Conservation (phyloP, 208 protist genomes). For the Porcisia deanei region DNA sequence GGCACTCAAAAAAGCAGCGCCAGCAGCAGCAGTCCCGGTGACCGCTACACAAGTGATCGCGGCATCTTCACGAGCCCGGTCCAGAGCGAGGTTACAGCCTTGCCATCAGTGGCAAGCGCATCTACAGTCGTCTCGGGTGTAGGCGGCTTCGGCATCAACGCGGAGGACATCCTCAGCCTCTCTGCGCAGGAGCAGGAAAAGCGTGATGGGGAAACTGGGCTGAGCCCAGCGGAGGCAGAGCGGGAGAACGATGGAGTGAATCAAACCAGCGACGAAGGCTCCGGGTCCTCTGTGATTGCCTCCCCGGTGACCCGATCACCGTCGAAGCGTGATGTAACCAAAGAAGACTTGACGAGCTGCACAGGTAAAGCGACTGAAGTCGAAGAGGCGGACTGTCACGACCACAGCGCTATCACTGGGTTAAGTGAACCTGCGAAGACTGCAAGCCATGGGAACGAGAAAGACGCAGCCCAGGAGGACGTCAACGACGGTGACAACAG, state of each 20-base stretch:
- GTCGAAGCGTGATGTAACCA: neutral
- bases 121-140: neutral
- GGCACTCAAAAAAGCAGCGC: neutral
- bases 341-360: neutral
- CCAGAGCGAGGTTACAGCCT: neutral
- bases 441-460: neutral
- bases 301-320: neutral
- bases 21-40: conserved; percentile 12
- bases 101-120: neutral
- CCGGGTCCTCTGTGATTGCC: too few species aligned
- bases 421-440: neutral
- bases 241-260: neutral
- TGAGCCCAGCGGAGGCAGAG: neutral
- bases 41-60: neutral
- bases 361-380: neutral
- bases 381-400: neutral
- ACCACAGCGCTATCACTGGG: neutral
- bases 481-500: neutral
- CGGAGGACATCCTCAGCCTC: neutral
- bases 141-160: neutral
- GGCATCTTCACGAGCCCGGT: neutral
- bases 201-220: neutral
- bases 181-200: neutral
- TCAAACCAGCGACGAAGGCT: neutral
- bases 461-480: neutral